Evolutionary conservation across 495 filamentous ascomycete species (phyloP), one percentile per base, ranked within the genome.

Genomic region (Hypoxylon intermedium): DNA sequence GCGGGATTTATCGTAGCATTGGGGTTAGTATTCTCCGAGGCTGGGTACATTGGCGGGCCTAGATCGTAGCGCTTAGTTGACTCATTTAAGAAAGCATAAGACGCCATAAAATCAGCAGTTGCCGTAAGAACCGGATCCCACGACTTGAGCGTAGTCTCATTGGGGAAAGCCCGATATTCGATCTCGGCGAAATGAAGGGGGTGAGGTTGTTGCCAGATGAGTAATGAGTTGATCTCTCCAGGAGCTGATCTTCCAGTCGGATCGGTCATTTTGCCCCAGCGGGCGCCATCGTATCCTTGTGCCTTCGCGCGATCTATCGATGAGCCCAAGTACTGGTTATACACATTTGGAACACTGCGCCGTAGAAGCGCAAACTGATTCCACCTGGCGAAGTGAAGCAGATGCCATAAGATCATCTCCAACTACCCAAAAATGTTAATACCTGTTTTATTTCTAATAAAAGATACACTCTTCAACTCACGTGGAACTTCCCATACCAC

Each of bases 251-350:
- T 69, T 41, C 83, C 82, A 3, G 77, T 76, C 0, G 82, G 77
- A 62, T 84, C 83, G 5, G 76, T 83, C 82, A 84, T 84, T 67
- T 86, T 86, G 6, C 83, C 81, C 77, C 80, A 79, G 47, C 81
- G 75, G 6, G 82, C 79, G 3, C 82, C 83, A 1, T 59, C 53
- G 58, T 85, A 86, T 9, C 82, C 81, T 54, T 83, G 81, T 0
- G 55, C 40, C 6, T 49, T 30, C 0, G 83, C 82, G 31, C 83
- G 75, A 5, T 75, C 71, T 7, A 75, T 53, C 2, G 77, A 78
- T 0, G 77, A 77, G 5, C 69, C 66, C 0, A 86, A 71, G 56
- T 82, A 82, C 7, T 74, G 73, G 7, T 67, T 43, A 70, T 84
- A 86, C 5, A 75, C 73, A 36, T 68, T 67, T 2, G 79, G 79